Conservation (phyloP, 2,329 filamentous ascomycete species). For the Scedosporium apiospermum region DNA sequence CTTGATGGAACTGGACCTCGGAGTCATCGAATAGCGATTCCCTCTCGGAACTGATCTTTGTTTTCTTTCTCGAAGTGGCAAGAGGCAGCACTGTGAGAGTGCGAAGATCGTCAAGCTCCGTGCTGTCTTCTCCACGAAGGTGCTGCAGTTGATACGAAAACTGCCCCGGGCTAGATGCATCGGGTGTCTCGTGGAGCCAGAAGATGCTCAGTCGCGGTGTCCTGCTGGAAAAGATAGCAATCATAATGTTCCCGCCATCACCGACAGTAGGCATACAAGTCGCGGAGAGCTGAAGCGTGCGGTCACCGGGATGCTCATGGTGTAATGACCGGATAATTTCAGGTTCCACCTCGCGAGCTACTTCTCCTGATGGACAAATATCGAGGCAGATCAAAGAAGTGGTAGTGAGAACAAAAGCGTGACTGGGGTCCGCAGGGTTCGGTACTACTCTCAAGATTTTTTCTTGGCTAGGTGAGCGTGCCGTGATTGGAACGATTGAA, state of each 20-base stretch:
- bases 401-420: slow-evolving; percentile 9
- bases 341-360: background rate
- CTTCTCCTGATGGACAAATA: background rate
- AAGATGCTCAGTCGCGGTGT: background rate
- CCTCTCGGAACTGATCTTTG: slow-evolving; percentile 11
- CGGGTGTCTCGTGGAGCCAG: background rate
- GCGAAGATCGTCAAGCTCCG: slow-evolving; percentile 11
- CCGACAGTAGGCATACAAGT: background rate
- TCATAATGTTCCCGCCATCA: background rate
- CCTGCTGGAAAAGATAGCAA: background rate
- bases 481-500: slow-evolving; percentile 2
- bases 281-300: background rate
- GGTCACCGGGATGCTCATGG: background rate
- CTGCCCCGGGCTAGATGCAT: background rate
- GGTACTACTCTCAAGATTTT: slow-evolving; percentile 7
- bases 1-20: slow-evolving; percentile 35
- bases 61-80: background rate
- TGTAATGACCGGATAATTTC: background rate
- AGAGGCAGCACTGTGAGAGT: slow-evolving; percentile 20
- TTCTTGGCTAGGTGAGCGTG: slow-evolving; percentile 5
- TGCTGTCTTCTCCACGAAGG: slow-evolving; percentile 13
- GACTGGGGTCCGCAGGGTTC: slow-evolving; percentile 4
- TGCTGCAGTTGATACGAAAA: slow-evolving; percentile 4
- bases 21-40: slow-evolving; percentile 20
- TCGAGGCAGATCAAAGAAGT: slow-evolving; percentile 7